Evolutionary conservation across 129 eudicot genomes (phyloP).

Genomic region (Pittosporum tobira): DNA sequence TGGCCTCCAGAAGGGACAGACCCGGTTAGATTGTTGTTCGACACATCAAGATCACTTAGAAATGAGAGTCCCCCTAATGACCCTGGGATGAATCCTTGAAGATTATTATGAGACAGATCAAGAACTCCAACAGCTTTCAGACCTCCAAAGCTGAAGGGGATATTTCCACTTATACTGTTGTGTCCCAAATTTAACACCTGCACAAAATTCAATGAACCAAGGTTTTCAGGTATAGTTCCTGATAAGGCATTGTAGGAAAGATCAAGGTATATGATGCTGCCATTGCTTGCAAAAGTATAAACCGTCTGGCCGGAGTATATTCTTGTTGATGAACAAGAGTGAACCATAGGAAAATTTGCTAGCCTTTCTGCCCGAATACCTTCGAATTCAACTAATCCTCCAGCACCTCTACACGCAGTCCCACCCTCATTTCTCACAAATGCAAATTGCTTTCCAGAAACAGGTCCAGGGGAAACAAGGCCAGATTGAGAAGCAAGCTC

Average conservation of each 20-base stretch:
- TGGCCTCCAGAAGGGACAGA: conserved; percentile 74
- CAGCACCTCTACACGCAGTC: conserved; percentile 77
- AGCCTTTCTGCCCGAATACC: conserved; percentile 62
- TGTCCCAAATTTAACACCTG: conserved; percentile 71
- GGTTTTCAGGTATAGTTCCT: conserved; percentile 50
- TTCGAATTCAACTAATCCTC: conserved; percentile 74
- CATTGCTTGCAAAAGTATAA: conserved; percentile 58
- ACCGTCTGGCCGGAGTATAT: conserved; percentile 65
- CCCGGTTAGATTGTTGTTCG: conserved; percentile 70
- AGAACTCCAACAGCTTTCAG: conserved; percentile 55
- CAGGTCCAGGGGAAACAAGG: conserved; percentile 58
- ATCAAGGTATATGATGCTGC: conserved; percentile 82
- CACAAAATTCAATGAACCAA: conserved; percentile 58
- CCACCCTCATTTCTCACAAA: conserved; percentile 89
- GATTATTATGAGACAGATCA: conserved; percentile 60
- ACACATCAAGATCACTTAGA: conserved; percentile 78
- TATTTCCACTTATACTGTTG: conserved; percentile 53
- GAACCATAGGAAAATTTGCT: conserved; percentile 60
- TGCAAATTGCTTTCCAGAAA: conserved; percentile 78
- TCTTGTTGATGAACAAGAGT: conserved; percentile 67
- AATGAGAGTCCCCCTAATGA: conserved; percentile 76
- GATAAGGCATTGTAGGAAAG: conserved; percentile 65
- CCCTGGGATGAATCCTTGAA: conserved; percentile 65
- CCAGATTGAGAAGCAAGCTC: conserved; percentile 68
- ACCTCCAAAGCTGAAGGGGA: conserved; percentile 65